A percentile compares a stretch with the other conserved stretches of the same genome.
Conservation (phyloP, 176 grass and related monocot genomes). For the Oryza longistaminata region DNA sequence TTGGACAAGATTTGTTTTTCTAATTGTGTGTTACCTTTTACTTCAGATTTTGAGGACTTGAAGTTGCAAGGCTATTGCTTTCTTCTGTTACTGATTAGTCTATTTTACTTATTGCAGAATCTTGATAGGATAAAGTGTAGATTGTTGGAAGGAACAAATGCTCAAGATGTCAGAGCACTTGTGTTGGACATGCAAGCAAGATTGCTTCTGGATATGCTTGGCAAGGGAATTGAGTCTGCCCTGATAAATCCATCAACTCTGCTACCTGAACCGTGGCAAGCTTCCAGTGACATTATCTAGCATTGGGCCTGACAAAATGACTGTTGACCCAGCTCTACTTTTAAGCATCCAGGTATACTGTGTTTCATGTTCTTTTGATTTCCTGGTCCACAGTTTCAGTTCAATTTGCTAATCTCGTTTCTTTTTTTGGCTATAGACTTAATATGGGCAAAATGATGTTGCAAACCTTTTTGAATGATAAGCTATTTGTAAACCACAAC, state of each 20-base stretch:
- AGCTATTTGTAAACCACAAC: background rate
- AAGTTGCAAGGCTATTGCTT: conserved; percentile 17
- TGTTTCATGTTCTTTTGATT: conserved; percentile 20
- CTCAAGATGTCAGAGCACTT: conserved; percentile 98
- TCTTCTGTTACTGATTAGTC: background rate
- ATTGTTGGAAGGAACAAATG: conserved; percentile 97
- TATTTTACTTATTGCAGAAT: conserved; percentile 56
- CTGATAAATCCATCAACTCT: conserved; percentile 94
- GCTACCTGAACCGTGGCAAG: conserved; percentile 90
- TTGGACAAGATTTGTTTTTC: background rate
- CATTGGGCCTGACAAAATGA: conserved; percentile 98
- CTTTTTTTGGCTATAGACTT: conserved; percentile 1
- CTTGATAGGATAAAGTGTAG: conserved; percentile 99
- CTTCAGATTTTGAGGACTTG: conserved; percentile 19
- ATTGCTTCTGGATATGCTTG: conserved; percentile 96
- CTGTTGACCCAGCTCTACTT: conserved; percentile 77
- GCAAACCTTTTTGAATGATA: background rate
- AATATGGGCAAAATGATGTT: background rate
- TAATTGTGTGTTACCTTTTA: background rate
- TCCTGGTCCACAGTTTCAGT: conserved; percentile 25
- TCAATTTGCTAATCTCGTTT: background rate
- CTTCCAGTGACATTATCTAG: conserved; percentile 78
- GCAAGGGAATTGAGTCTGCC: conserved; percentile 94
- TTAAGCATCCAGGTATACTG: conserved; percentile 75
- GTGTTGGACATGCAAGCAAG: conserved; percentile 99